Percentiles rank a stretch among this genome's conserved stretches.
These are phyloP conservation scores for Polygonum aviculare DNA, from an alignment of 148 eudicot species.

Conservation along the genomic window DNA sequence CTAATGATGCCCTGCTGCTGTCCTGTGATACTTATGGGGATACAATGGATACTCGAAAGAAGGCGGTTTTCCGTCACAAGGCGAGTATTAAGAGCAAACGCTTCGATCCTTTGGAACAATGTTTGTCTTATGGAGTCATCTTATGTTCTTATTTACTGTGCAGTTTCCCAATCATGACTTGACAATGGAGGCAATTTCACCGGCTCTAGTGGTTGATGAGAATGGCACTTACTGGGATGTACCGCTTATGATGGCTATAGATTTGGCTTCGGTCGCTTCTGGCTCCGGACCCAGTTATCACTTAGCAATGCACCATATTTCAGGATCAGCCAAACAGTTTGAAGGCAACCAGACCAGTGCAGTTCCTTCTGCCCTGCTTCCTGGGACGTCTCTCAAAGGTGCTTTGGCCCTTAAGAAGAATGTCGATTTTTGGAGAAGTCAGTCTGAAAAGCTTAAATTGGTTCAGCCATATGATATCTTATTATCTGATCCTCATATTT, in stretches of 20 bases:
- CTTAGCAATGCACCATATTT: slow-evolving; percentile 51
- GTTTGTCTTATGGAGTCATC: neutral
- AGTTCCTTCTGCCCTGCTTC: slow-evolving; percentile 36
- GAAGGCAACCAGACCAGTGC: slow-evolving; percentile 25
- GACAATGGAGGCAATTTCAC: slow-evolving; percentile 60
- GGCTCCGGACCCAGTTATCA: slow-evolving; percentile 61
- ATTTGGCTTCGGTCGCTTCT: slow-evolving; percentile 63
- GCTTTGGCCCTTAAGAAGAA: slow-evolving; percentile 57
- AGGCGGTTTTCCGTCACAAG: slow-evolving; percentile 81
- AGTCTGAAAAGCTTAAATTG: slow-evolving; percentile 53
- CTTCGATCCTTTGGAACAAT: neutral
- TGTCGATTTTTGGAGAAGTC: slow-evolving; percentile 70
- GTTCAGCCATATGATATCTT: slow-evolving; percentile 80
- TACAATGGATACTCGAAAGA: slow-evolving; percentile 45
- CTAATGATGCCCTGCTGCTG: slow-evolving; percentile 46
- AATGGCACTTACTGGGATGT: slow-evolving; percentile 78
- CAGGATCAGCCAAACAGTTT: slow-evolving; percentile 42
- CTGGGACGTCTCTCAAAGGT: slow-evolving; percentile 59
- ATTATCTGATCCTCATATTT: slow-evolving; percentile 68
- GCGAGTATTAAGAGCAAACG: slow-evolving; percentile 29
- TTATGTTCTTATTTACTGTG: slow-evolving; percentile 17
- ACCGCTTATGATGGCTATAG: slow-evolving; percentile 62
- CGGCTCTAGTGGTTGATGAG: slow-evolving; percentile 60
- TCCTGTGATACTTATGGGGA: slow-evolving; percentile 49
- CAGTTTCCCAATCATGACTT: slow-evolving; percentile 70